These are phyloP conservation scores for Isochrysis galbana DNA, from an alignment of 78 protist species.

Conservation along the genomic window DNA sequence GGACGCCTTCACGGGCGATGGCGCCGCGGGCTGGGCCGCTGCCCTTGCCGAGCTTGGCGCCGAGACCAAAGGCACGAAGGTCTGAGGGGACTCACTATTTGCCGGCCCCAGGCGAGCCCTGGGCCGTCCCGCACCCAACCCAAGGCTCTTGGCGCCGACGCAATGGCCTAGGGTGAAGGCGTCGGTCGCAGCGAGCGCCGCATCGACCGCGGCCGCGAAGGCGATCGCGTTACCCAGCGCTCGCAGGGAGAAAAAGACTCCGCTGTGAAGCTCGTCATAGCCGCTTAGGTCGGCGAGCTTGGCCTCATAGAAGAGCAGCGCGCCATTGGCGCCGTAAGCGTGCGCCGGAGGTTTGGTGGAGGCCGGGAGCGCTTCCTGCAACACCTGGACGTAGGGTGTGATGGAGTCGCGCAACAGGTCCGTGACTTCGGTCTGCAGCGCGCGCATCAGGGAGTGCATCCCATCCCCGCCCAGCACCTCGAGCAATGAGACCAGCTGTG, in stretches of 20 bases:
- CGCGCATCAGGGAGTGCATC: not conserved
- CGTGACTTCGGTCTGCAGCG: not conserved
- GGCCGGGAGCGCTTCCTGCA: slow-evolving; percentile 35
- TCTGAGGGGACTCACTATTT: too few species aligned
- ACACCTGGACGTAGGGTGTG: slow-evolving; percentile 71
- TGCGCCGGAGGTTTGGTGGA: slow-evolving; percentile 57
- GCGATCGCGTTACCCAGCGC: slow-evolving; percentile 74
- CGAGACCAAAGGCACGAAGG: too few species aligned
- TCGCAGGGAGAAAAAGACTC: slow-evolving; percentile 78
- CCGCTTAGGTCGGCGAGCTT: slow-evolving; percentile 32
- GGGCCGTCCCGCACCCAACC: too few species aligned
- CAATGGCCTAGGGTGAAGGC: not conserved
- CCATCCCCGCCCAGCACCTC: slow-evolving; percentile 17
- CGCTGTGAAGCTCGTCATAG: slow-evolving; percentile 72
- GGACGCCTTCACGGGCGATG: too few species aligned
- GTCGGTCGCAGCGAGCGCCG: not conserved
- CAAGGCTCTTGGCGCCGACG: too few species aligned
- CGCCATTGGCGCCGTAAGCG: slow-evolving; percentile 59
- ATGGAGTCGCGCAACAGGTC: not conserved
- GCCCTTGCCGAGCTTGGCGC: too few species aligned
- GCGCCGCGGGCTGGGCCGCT: too few species aligned
- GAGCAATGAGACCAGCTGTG: not conserved
- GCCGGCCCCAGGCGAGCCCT: too few species aligned
- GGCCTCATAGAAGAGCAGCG: slow-evolving; percentile 67
- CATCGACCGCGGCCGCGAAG: slow-evolving; percentile 65